A percentile compares a stretch with the other conserved stretches of the same genome.
phyloP scores from a whole-genome alignment of 805 yeast genomes.

The Kazachstania africana region DNA sequence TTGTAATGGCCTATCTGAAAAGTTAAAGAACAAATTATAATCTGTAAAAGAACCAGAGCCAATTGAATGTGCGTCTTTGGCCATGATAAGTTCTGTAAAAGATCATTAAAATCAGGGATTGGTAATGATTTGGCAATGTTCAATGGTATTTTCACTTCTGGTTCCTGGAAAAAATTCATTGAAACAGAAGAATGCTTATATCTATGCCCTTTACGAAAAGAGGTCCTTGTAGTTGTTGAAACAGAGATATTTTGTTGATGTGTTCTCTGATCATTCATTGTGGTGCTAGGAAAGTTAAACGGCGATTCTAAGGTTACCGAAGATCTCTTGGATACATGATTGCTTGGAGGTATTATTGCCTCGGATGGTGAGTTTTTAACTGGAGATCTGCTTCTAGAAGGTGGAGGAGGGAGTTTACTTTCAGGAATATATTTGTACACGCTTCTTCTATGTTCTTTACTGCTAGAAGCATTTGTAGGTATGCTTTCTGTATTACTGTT shows the following conservation, averaged over 20 bases:
- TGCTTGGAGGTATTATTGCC: conserved; percentile 4
- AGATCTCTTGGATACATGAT: conserved; percentile 6
- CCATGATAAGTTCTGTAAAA: conserved; percentile 43
- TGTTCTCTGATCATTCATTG: too few relatives aligned
- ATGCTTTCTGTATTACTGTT: neutral
- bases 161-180: conserved; percentile 91
- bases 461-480: neutral
- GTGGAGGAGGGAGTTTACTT: conserved; percentile 23
- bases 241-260: conserved; percentile 3
- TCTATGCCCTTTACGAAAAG: conserved; percentile 85
- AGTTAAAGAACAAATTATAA: conserved; percentile 39
- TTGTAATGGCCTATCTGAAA: conserved; percentile 50
- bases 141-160: conserved; percentile 60
- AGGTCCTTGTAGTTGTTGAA: conserved; percentile 31
- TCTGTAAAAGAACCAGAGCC: conserved; percentile 47
- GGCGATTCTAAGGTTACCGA: conserved; percentile 19
- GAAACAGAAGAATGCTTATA: conserved; percentile 95
- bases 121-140: conserved; percentile 60
- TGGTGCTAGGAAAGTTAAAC: conserved; percentile 15
- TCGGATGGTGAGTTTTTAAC: conserved; percentile 4
- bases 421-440: conserved; percentile 24
- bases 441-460: conserved; percentile 14
- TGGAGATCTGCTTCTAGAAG: conserved; percentile 20
- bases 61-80: conserved; percentile 47
- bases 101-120: conserved; percentile 41